Base-by-base conservation (phyloP, 2,329 filamentous ascomycete species). In the Aspergillus aculeatinus region DNA sequence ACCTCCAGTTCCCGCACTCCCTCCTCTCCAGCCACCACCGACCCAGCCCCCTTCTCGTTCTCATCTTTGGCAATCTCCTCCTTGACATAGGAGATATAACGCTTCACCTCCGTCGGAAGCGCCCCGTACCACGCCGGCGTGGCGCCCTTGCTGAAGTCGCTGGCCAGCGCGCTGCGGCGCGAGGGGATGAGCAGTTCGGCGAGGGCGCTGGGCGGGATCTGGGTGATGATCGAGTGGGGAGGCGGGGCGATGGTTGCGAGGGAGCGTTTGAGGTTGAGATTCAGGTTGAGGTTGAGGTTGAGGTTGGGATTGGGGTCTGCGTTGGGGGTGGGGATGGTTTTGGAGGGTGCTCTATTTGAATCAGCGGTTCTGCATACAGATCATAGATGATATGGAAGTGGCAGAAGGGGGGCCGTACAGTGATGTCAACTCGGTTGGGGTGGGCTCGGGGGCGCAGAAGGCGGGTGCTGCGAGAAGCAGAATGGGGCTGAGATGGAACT, bases 291-390 rank as follows among this genome's bases (percentile, higher is more conserved):
- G 33, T 61, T 25, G 23, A 44, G 39, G 6, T 58, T 68, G n/a
- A 74, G 66, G 60, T 73, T 72, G n/a, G 73, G 66, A 59, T 73
- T 72, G n/a, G 73, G 66, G 60, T 72, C 71, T 33, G 64, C 67
- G 27, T 70, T 68, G 55, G 65, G 58, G 42, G 64, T 67, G 33
- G 64, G 63, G 9, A 64, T 19, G 16, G 54, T 62, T 50, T 65
- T 16, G 14, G 39, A 39, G 14, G 67, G 57, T 29, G 62, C 48
- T 29, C 65, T 67, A 9, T 29, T 3, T 29, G 27, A 29, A 29
- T 29, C 27, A 29, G 7, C 27, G 5, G 9, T 29, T 27, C 1
- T 9, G 27, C 2, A 6, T 7, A 29, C 3, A 29, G 27, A 9
- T 29, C 27, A 6, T 29, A 7, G 27, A 2, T 9, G 27, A 21